Base-by-base conservation (phyloP, 163 green algal species). In the Volvox carteri region DNA sequence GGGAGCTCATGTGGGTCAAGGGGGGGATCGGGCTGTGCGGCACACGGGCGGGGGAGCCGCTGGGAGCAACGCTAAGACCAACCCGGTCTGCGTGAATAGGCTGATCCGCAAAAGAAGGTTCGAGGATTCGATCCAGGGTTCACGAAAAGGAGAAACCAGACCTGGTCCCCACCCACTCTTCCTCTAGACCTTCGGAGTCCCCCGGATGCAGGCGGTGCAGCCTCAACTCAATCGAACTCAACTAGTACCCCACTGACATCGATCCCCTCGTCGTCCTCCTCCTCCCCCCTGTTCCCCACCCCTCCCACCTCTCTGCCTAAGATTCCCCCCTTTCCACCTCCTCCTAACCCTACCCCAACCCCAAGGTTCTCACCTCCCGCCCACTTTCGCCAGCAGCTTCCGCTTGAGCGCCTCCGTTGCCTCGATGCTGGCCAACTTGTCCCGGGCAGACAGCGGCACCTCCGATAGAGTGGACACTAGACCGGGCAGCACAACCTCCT, bases 371-470 rank as follows among this genome's bases (percentile, higher is more conserved):
- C 67, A 87, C 81, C 65, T 35, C 19, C 21, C 46, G 33, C 83
- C 83, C 25, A 88, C 83, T 33, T 41, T 41, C 4, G 83, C 83
- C 67, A 88, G 83, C 83, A 88, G 67, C 35, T 25, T 41, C 68
- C 83, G 33, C 83, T 88, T 88, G 35, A 88, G 83, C 83, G 83
- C 83, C 83, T 88, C 83, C 14, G 83, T 88, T 7, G 67, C 46
- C 68, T 88, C 83, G 7, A 88, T 88, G 83, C 37, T 75, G 7
- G 52, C 52, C 35, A 88, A 67, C 83, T 88, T 88, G 68, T 88
- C 83, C 6, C 39, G 16, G 25, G 83, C 83, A 1, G 35, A 25
- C 35, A 88, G 67, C 35, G 83, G 68, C 37, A 88, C 83, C 68
- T 88, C 83, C 23, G 50, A 44, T 67, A 88, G 83, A 33, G 83